Conservation (phyloP, 2,329 filamentous ascomycete genomes). For the Aspergillus neotritici region DNA sequence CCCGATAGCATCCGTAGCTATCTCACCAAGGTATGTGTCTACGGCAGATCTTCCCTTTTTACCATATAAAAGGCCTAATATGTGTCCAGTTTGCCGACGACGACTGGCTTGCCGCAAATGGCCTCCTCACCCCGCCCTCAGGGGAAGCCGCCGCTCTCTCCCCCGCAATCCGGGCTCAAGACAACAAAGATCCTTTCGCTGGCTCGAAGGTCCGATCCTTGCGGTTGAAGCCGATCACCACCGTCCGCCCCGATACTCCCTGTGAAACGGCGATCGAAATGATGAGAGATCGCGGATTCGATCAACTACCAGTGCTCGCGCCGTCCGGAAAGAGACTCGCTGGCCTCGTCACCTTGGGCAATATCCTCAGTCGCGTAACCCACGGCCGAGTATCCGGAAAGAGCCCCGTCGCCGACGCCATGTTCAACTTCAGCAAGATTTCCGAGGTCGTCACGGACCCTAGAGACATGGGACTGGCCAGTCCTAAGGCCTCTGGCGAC, state of each 20-base stretch:
- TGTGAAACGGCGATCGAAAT: slow-evolving; percentile 91
- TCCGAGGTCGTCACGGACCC: slow-evolving; percentile 89
- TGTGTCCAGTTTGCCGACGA: slow-evolving; percentile 75
- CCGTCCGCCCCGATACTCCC: slow-evolving; percentile 62
- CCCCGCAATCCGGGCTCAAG: slow-evolving; percentile 28
- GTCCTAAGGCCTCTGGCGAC: slow-evolving; percentile 16
- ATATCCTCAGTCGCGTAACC: slow-evolving; percentile 85
- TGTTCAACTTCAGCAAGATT: slow-evolving; percentile 91
- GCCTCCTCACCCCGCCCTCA: slow-evolving; percentile 66
- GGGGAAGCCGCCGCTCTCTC: slow-evolving; percentile 35
- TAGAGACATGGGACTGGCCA: slow-evolving; percentile 51
- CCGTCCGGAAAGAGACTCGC: slow-evolving; percentile 67
- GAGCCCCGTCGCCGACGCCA: slow-evolving; percentile 75
- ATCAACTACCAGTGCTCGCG: slow-evolving; percentile 86
- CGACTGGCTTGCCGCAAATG: slow-evolving; percentile 96
- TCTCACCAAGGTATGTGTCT: slow-evolving; percentile 65
- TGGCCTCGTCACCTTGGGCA: slow-evolving; percentile 89
- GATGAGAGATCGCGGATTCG: slow-evolving; percentile 97
- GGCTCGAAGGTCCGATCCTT: slow-evolving; percentile 75
- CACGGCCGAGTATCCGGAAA: slow-evolving; percentile 69
- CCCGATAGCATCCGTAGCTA: slow-evolving; percentile 97
- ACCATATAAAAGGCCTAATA: slow-evolving; percentile 9
- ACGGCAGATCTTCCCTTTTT: neutral
- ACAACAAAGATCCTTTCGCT: slow-evolving; percentile 62
- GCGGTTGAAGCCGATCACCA: slow-evolving; percentile 88